Percentiles rank a stretch among this genome's conserved stretches.
Evolutionary conservation across 352 stramenopile genomes (phyloP).

Genomic region (Phytophthora niederhauseri): DNA sequence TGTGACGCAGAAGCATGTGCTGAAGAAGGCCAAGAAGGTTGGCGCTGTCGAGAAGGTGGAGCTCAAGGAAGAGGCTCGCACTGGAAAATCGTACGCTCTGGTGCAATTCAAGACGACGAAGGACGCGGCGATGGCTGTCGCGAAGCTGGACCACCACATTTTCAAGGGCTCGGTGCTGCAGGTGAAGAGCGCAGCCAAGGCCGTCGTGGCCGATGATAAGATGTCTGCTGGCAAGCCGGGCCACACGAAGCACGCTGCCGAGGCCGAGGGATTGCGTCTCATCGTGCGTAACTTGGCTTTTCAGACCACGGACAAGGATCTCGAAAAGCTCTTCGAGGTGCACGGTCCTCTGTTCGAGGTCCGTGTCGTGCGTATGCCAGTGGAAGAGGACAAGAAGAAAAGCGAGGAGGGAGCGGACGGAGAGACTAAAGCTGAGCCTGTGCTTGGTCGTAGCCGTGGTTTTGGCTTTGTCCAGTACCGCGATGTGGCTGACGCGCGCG

Average conservation of each 20-base stretch:
- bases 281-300: constrained; percentile 89
- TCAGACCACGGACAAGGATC: constrained; percentile 72
- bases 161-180: constrained; percentile 83
- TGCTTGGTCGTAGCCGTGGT: constrained; percentile 69
- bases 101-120: constrained; percentile 67
- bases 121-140: constrained; percentile 56
- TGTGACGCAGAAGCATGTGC: constrained; percentile 79
- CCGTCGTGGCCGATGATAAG: constrained; percentile 35
- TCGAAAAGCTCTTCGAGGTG: constrained; percentile 74
- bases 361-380: constrained; percentile 73
- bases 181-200: constrained; percentile 51
- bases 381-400: constrained; percentile 51
- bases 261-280: constrained; percentile 66
- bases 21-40: constrained; percentile 85
- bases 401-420: constrained; percentile 28
- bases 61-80: constrained; percentile 63
- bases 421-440: constrained; percentile 20
- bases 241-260: constrained; percentile 38
- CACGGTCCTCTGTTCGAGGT: constrained; percentile 73
- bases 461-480: constrained; percentile 89
- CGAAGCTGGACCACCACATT: constrained; percentile 84
- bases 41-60: constrained; percentile 58
- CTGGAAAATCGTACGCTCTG: constrained; percentile 62
- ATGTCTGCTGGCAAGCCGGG: constrained; percentile 23
- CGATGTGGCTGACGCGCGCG: constrained; percentile 60